Base-by-base conservation (phyloP, 2,329 filamentous ascomycete genomes). In the Talaromyces pinophilus region DNA sequence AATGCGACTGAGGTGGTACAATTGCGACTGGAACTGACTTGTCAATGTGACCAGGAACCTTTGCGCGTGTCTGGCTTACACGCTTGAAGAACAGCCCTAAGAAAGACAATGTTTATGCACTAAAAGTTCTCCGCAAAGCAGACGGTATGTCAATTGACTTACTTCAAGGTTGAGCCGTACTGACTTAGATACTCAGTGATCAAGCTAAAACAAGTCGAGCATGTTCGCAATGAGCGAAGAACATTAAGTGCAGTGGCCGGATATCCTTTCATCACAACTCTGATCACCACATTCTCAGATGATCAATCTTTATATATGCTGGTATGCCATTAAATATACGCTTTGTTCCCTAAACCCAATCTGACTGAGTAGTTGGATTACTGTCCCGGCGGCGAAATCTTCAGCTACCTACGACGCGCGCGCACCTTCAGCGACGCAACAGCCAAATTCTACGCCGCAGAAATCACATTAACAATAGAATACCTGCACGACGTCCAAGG, bases 131-230 rank as follows among this genome's bases (percentile, higher is more conserved):
- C 33, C 81, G 82, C 65, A 84, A 84, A 72, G 81, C 80, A 42
- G 82, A 84, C 71, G 80, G 81, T 83, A 72, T 70, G 73, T 42
- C 19, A 22, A 17, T 52, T n/a, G 28, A n/a, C 2, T 44, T 55
- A 42, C 17, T 19, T 25, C 13, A 5, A 35, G 2, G 46, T 30
- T 30, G n/a, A 25, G 42, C 30, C n/a, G 11, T 67, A 68, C 62
- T 44, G 38, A 63, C 33, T 52, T 15, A 44, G 19, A 64, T 70
- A 66, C 68, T 5, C 67, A 83, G 82, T 84, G 63, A 82, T 84
- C 72, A 86, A 87, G 67, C 78, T 89, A 72, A 89, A 90, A 80
- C 87, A 90, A 72, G 86, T 90, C 69, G 87, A 89, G 78, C 87
- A 89, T 78, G 87, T 89, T 59, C 85, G 86, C 69, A 89, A 89